Evolutionary conservation across 2,329 filamentous ascomycete species (phyloP).

Genomic region (Leptographium flavum): DNA sequence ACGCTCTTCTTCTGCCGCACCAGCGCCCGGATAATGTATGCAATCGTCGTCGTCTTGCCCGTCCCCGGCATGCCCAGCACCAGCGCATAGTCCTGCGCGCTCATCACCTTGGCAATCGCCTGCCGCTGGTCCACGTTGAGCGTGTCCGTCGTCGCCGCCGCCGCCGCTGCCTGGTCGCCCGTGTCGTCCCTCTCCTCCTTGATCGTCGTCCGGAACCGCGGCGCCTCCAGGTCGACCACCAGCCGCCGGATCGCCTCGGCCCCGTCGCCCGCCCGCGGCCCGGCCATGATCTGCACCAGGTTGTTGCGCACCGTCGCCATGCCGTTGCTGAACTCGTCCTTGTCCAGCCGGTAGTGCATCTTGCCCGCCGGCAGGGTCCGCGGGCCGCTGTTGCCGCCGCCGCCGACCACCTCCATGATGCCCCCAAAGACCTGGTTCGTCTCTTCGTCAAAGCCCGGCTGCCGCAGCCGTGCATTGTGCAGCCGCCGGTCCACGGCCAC

Average conservation of each 20-base stretch:
- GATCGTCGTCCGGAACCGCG: constrained; percentile 50
- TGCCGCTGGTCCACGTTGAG: constrained; percentile 79
- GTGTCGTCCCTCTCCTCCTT: constrained; percentile 35
- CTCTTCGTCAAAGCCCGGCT: constrained; percentile 59
- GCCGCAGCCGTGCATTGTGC: constrained; percentile 68
- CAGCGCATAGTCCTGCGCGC: constrained; percentile 86
- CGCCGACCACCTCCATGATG: constrained; percentile 63
- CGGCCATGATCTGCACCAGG: constrained; percentile 80
- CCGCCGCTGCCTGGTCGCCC: not conserved
- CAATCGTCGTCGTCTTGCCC: constrained; percentile 95
- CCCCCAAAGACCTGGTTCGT: constrained; percentile 78
- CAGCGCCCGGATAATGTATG: constrained; percentile 86
- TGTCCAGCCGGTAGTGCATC: constrained; percentile 74
- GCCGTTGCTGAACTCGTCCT: constrained; percentile 96
- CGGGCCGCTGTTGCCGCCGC: constrained; percentile 23
- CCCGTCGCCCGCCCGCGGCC: constrained; percentile 53
- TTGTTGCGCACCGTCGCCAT: constrained; percentile 95
- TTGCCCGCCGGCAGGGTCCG: constrained; percentile 24
- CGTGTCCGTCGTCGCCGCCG: constrained; percentile 34
- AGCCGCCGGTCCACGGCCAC: constrained; percentile 84
- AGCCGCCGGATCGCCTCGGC: constrained; percentile 61
- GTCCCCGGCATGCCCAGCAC: constrained; percentile 97
- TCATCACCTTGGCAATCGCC: constrained; percentile 92
- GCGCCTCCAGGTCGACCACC: constrained; percentile 62
- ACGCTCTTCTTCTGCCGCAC: constrained; percentile 85